A percentile compares a stretch with the other conserved stretches of the same genome.
Evolutionary conservation across 2,329 filamentous ascomycete genomes (phyloP).

Genomic region (Byssochlamys sp.): DNA sequence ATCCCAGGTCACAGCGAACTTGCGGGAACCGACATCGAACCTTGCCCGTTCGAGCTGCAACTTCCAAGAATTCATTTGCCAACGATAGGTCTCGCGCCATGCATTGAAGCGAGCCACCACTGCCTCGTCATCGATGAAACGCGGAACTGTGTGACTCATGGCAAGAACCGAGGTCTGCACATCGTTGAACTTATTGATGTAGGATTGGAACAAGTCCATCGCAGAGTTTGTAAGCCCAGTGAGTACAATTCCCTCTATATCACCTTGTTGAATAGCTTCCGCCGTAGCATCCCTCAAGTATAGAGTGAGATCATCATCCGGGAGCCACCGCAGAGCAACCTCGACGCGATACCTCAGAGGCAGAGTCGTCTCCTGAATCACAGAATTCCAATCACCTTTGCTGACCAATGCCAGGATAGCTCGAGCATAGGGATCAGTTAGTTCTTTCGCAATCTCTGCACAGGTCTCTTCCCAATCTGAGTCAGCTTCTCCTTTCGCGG

Average conservation of each 20-base stretch:
- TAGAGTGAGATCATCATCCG: constrained; percentile 37
- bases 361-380: constrained; percentile 49
- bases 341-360: constrained; percentile 53
- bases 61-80: constrained; percentile 53
- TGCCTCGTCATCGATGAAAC: constrained; percentile 46
- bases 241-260: constrained; percentile 53
- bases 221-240: constrained; percentile 51
- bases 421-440: constrained; percentile 52
- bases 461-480: constrained; percentile 54
- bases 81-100: constrained; percentile 54
- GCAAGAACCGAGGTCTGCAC: constrained; percentile 54
- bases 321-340: constrained; percentile 47
- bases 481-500: constrained; percentile 39
- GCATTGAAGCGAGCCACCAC: constrained; percentile 46
- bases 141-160: constrained; percentile 49
- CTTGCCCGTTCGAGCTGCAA: constrained; percentile 50
- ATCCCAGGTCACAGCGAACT: constrained; percentile 42
- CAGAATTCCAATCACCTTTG: constrained; percentile 50
- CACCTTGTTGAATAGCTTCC: constrained; percentile 44
- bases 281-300: constrained; percentile 48
- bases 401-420: constrained; percentile 53
- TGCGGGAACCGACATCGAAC: constrained; percentile 51
- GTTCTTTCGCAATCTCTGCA: constrained; percentile 52
- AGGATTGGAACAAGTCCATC: constrained; percentile 52
- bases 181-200: constrained; percentile 51